Conservation (phyloP, 108 stramenopile genomes). For the Mediolabrus comicus region DNA sequence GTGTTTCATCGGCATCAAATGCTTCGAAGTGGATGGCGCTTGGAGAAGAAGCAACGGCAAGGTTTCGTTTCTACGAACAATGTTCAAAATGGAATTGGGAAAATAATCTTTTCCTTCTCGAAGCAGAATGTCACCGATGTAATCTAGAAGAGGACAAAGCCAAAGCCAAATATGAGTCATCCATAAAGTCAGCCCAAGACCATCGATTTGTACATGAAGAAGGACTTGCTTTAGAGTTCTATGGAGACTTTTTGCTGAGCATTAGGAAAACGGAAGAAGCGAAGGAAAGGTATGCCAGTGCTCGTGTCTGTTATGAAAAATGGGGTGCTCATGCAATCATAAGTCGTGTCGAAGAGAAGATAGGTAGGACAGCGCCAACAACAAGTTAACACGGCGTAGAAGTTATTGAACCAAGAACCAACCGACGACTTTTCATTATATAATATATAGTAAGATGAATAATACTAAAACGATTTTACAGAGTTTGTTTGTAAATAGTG, state of each 20-base stretch:
- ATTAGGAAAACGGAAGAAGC: not conserved
- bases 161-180: not conserved
- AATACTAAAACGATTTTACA: no score
- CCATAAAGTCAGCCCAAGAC: constrained; percentile 4
- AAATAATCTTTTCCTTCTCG: constrained; percentile 1
- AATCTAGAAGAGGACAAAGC: not conserved
- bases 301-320: not conserved
- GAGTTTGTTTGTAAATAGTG: no score
- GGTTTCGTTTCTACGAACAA: not conserved
- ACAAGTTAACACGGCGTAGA: not conserved
- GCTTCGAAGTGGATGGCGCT: not conserved
- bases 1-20: not conserved
- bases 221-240: constrained; percentile 2
- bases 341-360: not conserved
- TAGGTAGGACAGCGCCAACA: not conserved
- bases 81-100: constrained; percentile 15
- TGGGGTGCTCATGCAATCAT: constrained; percentile 3
- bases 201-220: constrained; percentile 19
- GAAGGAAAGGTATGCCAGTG: not conserved
- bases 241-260: not conserved
- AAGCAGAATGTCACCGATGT: not conserved
- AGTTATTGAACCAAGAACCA: no score
- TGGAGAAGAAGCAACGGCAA: not conserved
- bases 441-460: no score
- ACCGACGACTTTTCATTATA: no score